These are phyloP conservation scores for Bipolaris oryzae DNA, from an alignment of 2,329 filamentous ascomycete genomes.

Conservation along the genomic window DNA sequence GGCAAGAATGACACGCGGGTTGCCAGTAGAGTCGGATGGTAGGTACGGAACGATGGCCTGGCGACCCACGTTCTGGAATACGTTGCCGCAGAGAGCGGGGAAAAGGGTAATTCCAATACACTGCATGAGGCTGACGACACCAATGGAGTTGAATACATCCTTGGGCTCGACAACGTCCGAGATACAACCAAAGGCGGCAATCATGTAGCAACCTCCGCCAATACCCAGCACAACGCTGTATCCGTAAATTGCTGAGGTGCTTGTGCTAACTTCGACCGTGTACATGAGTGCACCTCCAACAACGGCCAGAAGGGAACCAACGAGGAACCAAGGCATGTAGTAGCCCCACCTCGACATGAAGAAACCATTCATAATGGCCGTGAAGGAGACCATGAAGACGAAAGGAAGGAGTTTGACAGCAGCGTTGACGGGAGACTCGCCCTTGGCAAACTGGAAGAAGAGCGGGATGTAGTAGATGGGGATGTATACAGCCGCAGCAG, in stretches of 20 bases:
- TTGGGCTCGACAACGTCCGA: constrained; percentile 16
- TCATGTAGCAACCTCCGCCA: constrained; percentile 25
- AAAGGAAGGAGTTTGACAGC: constrained; percentile 35
- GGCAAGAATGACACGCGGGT: constrained; percentile 1
- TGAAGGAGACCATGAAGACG: constrained; percentile 22
- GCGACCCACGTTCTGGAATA: constrained; percentile 10
- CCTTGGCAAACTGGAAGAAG: constrained; percentile 35
- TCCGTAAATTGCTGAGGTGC: constrained; percentile 28
- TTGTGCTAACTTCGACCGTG: constrained; percentile 13
- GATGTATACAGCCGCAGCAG: neutral
- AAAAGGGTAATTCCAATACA: constrained; percentile 17
- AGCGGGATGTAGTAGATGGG: constrained; percentile 35
- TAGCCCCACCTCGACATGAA: constrained; percentile 26
- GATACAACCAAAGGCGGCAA: constrained; percentile 19
- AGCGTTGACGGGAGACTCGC: constrained; percentile 26
- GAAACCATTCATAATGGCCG: constrained; percentile 24
- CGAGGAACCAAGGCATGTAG: constrained; percentile 26
- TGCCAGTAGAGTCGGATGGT: constrained; percentile 3
- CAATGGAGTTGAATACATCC: constrained; percentile 16
- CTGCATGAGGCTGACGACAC: constrained; percentile 24
- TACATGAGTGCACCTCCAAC: constrained; percentile 26
- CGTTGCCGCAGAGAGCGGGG: constrained; percentile 2
- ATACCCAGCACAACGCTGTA: constrained; percentile 26
- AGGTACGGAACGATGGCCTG: neutral
- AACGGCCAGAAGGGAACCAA: constrained; percentile 14